Evolutionary conservation across 1,139 yeast species (phyloP), one percentile per base, ranked within the genome.

Genomic region (Arxiozyma heterogenica): DNA sequence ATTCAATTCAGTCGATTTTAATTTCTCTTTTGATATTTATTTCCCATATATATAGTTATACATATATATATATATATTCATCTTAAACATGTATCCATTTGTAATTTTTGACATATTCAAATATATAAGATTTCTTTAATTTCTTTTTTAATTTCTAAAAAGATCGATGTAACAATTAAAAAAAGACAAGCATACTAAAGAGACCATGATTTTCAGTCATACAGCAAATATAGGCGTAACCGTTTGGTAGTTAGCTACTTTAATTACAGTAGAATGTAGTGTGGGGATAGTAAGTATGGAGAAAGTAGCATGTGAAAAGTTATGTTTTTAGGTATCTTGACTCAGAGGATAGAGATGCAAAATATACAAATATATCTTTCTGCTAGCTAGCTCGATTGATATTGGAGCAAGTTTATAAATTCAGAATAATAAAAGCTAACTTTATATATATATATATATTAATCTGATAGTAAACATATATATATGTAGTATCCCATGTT

Each of bases 401-500:
- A 8, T 34, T 34, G 15, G 39, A 34, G 6, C 12, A n/a, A 34
- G 4, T 34, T 15, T 34, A 11, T 34, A 12, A 4, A 34, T 12
- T 6, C 8, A 15, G 39, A 11, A 34, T 12, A 34, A 4, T 34
- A n/a, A n/a, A 34, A 3, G 8, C 8, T 34, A 6, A 34, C 12
- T 2, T 15, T 34, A 15, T 12, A 12, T 15, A 34, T 34, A 34
- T 34, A 34, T 34, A 4, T 34, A 8, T 34, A 4, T n/a, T n/a
- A n/a, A n/a, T 15, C 6, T 34, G 39, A 34, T 12, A 34, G n/a
- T 15, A n/a, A 15, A 12, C n/a, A 34, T 34, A 34, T 34, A 34
- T 34, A 34, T 34, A 34, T 34, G 15, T 34, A 12, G n/a, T 15
- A 11, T 34, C 17, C n/a, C 3, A 34, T 34, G 39, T 58, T 61